Base-by-base conservation (phyloP, 129 eudicot species). In the Deinandra increscens region DNA sequence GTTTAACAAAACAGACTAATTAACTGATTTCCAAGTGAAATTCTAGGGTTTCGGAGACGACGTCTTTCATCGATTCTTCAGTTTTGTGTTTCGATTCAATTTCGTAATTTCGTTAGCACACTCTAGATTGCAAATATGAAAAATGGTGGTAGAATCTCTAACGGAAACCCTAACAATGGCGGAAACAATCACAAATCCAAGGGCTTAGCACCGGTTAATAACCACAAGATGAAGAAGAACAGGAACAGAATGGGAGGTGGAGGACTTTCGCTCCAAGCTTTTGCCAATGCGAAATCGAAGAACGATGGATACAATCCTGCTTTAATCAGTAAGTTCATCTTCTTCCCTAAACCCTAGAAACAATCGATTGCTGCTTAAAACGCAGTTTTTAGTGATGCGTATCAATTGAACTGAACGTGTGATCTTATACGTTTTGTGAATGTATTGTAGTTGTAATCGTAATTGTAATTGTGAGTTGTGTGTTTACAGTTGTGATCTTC, bases 281-380 rank as follows among this genome's bases (percentile, higher is more conserved):
- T 91, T 59, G 96, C 95, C 11, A 91, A 87, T 66, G 97, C 92
- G 37, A 87, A 87, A 75, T 42, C 95, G 5, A 79, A 73, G 77
- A 81, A 51, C 68, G 82, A 81, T 23, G 76, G 82, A 5, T 87
- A 91, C 70, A 91, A 91, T 51, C 97, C 95, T 39, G 81, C 90
- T 43, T 7, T 87, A 31, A 79, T 91, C 67, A 91, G 95, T 91
- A 91, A 11, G 72, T 62, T 42, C 45, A 55, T 71, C 61, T 66
- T 53, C 59, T 59, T n/a, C 79, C 20, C 9, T 64, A 41, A 69
- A 2, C 1, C 44, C 26, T 46, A 42, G 46, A 3, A 9, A 44
- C 36, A 14, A 43, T 43, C 22, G 23, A 14, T 45, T 41, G 36
- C 37, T 64, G 9, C 3, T 64, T 5, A 43, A 64, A 5, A 11